Evolutionary conservation across 1,284 basidiomycete species (phyloP).

Genomic region (Ceratobasidium sp.): DNA sequence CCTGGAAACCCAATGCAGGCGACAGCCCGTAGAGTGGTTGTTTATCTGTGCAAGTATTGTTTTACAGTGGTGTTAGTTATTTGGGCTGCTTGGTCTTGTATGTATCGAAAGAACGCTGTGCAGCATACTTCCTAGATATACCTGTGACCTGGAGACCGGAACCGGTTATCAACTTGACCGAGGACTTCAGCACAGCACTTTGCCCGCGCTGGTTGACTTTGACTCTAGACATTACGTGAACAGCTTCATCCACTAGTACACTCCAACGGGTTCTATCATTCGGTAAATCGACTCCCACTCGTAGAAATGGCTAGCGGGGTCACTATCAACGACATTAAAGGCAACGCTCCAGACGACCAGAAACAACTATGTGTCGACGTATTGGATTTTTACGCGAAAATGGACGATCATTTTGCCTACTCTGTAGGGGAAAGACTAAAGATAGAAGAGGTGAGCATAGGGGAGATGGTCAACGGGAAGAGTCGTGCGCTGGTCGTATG

Average conservation of each 20-base stretch:
- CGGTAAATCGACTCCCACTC: not conserved
- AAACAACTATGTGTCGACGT: conserved; percentile 37
- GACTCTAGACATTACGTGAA: not conserved
- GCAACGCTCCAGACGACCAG: conserved; percentile 36
- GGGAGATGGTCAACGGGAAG: conserved; percentile 35
- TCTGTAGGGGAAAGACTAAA: conserved; percentile 32
- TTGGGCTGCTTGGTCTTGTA: conserved; percentile 5
- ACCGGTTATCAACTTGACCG: conserved; percentile 11
- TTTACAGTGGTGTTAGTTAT: not conserved
- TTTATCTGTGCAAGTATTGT: not conserved
- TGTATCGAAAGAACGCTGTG: not conserved
- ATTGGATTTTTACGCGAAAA: conserved; percentile 27
- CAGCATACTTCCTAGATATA: too few species aligned
- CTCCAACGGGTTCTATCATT: not conserved
- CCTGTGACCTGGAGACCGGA: not conserved
- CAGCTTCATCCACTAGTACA: not conserved
- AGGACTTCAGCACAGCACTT: not conserved
- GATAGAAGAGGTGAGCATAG: conserved; percentile 25
- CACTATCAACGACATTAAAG: conserved; percentile 19
- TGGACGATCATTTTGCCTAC: conserved; percentile 32
- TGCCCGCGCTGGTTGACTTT: not conserved
- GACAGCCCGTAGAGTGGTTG: conserved; percentile 17
- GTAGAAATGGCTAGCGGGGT: conserved; percentile 27
- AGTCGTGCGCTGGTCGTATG: conserved; percentile 35
- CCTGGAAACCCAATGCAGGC: conserved; percentile 31